These are phyloP conservation scores for Zelonia costaricensis DNA, from an alignment of 208 protist species.

Conservation along the genomic window DNA sequence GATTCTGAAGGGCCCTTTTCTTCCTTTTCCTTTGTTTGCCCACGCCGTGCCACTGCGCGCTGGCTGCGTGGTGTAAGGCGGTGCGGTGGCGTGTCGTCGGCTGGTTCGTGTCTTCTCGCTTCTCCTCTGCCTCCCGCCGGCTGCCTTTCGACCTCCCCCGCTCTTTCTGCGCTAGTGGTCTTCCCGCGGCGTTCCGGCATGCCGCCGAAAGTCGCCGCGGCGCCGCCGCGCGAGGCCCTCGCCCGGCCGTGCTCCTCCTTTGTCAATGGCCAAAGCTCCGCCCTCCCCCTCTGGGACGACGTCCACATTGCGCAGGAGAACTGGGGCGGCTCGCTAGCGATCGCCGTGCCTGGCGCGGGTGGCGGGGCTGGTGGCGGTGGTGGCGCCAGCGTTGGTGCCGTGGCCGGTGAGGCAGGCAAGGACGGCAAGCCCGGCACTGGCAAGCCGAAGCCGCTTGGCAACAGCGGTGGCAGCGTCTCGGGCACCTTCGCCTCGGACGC, in stretches of 20 bases:
- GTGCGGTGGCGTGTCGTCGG: too few relatives aligned
- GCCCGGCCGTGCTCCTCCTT: constrained; percentile 3
- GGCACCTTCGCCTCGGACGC: not conserved
- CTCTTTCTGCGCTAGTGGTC: not conserved
- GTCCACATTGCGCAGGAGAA: constrained; percentile 71
- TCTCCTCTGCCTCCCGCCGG: constrained; percentile 1
- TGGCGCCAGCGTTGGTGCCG: too few relatives aligned
- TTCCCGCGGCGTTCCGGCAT: not conserved
- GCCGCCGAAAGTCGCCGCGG: constrained; percentile 4
- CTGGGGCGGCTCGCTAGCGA: constrained; percentile 59
- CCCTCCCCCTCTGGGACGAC: constrained; percentile 78
- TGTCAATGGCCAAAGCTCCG: constrained; percentile 13
- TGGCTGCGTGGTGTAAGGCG: too few relatives aligned
- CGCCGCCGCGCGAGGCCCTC: not conserved
- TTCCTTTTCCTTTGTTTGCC: not conserved
- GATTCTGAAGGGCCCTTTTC: too few relatives aligned
- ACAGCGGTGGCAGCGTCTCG: not conserved
- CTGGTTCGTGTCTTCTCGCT: not conserved
- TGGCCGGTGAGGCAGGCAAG: constrained; percentile 4
- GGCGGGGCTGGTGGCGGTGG: not conserved
- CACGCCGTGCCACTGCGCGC: too few relatives aligned
- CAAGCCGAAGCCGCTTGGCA: constrained; percentile 2
- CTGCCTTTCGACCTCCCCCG: not conserved
- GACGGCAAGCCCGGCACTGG: not conserved
- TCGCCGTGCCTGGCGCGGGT: not conserved